These are phyloP conservation scores for Neofusicoccum parvum DNA, from an alignment of 2,329 filamentous ascomycete species.

Conservation along the genomic window DNA sequence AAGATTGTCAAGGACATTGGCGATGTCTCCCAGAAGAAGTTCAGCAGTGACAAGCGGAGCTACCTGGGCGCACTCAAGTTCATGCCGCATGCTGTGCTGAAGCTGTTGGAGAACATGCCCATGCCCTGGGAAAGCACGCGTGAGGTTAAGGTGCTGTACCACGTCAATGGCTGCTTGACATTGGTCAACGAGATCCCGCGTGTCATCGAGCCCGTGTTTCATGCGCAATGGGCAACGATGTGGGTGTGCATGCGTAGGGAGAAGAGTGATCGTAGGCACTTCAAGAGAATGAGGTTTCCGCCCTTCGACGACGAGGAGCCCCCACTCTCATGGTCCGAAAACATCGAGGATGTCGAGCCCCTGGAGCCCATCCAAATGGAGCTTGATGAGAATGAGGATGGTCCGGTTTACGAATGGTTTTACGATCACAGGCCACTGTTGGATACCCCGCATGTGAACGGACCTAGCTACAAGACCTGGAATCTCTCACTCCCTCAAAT, in stretches of 20 bases:
- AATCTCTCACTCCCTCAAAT: constrained; percentile 92
- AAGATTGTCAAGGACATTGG: constrained; percentile 99
- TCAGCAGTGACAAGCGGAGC: constrained; percentile 96
- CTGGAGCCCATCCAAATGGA: constrained; percentile 98
- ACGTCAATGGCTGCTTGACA: constrained; percentile 96
- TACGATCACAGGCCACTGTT: constrained; percentile 91
- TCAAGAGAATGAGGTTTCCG: constrained; percentile 98
- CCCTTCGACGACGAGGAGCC: constrained; percentile 99
- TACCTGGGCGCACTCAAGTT: constrained; percentile 97
- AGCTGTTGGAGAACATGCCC: constrained; percentile 98
- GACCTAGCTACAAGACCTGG: constrained; percentile 95
- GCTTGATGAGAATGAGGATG: constrained; percentile 90
- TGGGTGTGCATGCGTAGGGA: constrained; percentile 98
- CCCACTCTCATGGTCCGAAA: constrained; percentile 96
- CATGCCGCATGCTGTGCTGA: constrained; percentile 98
- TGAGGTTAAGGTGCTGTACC: constrained; percentile 97
- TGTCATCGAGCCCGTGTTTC: constrained; percentile 96
- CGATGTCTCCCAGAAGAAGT: constrained; percentile 99
- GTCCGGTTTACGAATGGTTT: constrained; percentile 92
- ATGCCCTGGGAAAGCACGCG: constrained; percentile 98
- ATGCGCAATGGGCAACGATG: constrained; percentile 99
- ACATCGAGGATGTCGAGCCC: constrained; percentile 97
- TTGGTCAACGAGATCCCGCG: constrained; percentile 95
- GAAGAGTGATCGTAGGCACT: constrained; percentile 92
- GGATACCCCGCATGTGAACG: constrained; percentile 92